Base-by-base conservation (phyloP, 164 flowering plant species). In the Berberis vulgaris region DNA sequence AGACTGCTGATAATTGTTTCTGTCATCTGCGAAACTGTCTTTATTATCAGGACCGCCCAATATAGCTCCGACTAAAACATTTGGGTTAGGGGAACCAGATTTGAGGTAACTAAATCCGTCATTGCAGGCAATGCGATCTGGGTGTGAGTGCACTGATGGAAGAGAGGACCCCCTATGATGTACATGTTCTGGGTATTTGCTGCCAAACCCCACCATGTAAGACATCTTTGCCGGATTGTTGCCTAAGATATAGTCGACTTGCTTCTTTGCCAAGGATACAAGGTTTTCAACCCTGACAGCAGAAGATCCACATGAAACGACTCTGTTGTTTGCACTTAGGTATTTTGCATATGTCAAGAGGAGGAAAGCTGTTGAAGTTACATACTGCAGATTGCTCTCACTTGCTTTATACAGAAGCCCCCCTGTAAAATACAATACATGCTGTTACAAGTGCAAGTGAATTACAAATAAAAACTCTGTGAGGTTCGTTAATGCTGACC, bases 161-260 rank as follows among this genome's bases (percentile, higher is more conserved):
- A 88, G 7, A 7, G 99, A 91, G 5, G 97, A 91, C 6, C 90
- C 96, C 53, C 99, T 79, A 66, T 95, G 99, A 77, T 95, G 99
- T 12, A 88, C 71, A 59, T 79, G 89, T 53, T 70, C 79, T 0
- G 97, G 97, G 61, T 79, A 95, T 60, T 58, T 79, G 0, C 69
- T 54, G 12, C 99, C 99, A 12, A 85, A 91, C 2, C 97, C 97
- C 7, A 95, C 99, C 97, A 95, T 89, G 82, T 84, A 91, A 1
- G 97, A 91, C 83, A 82, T 83, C 65, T 75, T 84, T 8, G 69
- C 75, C 1, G 97, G 97, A 61, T 95, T 95, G 47, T 86, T 77
- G 0, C 99, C 99, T 66, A 95, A 63, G 7, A 91, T 82, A 76
- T 95, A 91, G 75, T 95, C 99, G n/a, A 85, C 92, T 65, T 95